Base-by-base conservation (phyloP, 2,329 filamentous ascomycete genomes). In the Penicillium sp. region DNA sequence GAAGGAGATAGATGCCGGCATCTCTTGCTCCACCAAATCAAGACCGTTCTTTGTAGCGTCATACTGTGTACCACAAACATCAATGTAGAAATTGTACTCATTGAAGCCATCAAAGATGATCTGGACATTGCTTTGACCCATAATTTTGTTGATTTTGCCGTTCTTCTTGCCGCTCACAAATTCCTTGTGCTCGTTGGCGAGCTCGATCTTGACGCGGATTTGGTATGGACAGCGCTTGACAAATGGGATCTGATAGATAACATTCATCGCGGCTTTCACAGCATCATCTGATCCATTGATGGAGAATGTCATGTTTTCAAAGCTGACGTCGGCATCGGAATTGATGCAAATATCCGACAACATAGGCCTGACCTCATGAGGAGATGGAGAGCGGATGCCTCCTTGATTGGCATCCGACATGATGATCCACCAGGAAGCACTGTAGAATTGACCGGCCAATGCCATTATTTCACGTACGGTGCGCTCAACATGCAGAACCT, bases 141-240 rank as follows among this genome's bases (percentile, higher is more conserved):
- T 99, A 68, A 99, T 99, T 81, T 99, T 99, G 81, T 99, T 99
- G 75, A 99, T 99, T 79, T 99, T 99, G 74, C 94, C 94, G 67
- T 99, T 99, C 81, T 99, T 99, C 81, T 99, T 99, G 65, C 94
- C 94, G 65, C 92, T 97, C 57, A 99, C 94, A 71, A 99, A 99
- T 70, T 99, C 94, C 75, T 99, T 99, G 79, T 99, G 94, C 77
- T 99, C 94, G 69, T 97, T 97, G 68, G 94, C 94, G 56, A 99
- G 87, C 78, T 99, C 94, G 61, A 99, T 96, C 80, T 97, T 97
- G 69, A 99, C 93, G 56, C 92, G 86, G 71, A 99, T 95, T 71
- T 95, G 92, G 68, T 95, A 96, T 63, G 90, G 89, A 43, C 89
- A 86, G 65, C 91, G 88, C 62, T 88, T 87, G 59, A 95, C 90